These are phyloP conservation scores for Zelonia costaricensis DNA, from an alignment of 208 protist genomes.

Conservation along the genomic window DNA sequence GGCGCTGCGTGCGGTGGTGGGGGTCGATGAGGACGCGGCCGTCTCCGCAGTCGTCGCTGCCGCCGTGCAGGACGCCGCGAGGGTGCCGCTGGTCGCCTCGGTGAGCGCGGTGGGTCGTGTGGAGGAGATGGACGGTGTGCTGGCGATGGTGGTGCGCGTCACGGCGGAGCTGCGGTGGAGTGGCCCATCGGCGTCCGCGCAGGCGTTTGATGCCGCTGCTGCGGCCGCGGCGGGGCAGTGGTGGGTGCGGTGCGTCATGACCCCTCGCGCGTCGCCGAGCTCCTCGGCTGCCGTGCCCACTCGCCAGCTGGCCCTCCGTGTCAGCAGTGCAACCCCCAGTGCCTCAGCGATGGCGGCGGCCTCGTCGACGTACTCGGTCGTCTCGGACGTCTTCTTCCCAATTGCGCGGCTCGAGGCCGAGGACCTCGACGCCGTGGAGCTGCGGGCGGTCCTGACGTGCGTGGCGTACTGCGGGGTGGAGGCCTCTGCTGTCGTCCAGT, in stretches of 20 bases:
- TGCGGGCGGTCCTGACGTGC: constrained; percentile 35
- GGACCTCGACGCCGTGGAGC: constrained; percentile 40
- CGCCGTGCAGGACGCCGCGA: constrained; percentile 32
- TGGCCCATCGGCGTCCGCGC: neutral
- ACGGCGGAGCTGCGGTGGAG: constrained; percentile 37
- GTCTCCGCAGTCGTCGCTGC: constrained; percentile 5
- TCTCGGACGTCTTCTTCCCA: constrained; percentile 27
- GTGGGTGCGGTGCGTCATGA: constrained; percentile 33
- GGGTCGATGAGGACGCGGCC: neutral
- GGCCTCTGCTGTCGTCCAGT: constrained; percentile 21
- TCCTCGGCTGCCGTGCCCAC: neutral
- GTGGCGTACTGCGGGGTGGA: constrained; percentile 33
- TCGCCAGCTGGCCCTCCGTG: constrained; percentile 35
- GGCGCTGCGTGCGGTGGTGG: constrained; percentile 3
- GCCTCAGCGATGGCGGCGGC: neutral
- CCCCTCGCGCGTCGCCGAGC: neutral
- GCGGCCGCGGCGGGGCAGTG: constrained; percentile 3
- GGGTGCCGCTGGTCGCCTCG: constrained; percentile 33
- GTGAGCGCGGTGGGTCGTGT: constrained; percentile 44
- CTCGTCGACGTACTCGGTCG: constrained; percentile 5
- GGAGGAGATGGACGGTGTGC: constrained; percentile 30
- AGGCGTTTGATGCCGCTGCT: neutral
- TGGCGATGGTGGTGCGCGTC: constrained; percentile 51
- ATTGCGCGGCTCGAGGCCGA: constrained; percentile 29
- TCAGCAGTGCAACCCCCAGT: constrained; percentile 1